These are phyloP conservation scores for Cucumis sativus DNA, from an alignment of 306 rosid genomes.

Conservation along the genomic window DNA sequence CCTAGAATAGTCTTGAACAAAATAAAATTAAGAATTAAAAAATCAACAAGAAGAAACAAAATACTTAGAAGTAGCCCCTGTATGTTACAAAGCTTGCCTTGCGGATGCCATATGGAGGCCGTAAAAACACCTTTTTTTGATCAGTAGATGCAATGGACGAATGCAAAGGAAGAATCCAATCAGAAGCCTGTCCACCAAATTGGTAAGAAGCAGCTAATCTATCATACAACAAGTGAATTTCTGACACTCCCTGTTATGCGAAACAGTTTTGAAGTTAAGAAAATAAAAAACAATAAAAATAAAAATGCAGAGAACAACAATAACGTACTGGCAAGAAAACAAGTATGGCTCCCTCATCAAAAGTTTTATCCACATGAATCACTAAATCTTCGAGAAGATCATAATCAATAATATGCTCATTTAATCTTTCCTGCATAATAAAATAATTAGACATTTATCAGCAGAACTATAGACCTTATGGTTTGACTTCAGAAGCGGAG, in stretches of 20 bases:
- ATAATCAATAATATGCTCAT: constrained; percentile 86
- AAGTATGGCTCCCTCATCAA: constrained; percentile 72
- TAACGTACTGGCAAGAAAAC: constrained; percentile 83
- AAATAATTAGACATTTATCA: background rate
- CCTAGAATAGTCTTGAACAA: background rate
- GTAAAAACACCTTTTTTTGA: constrained; percentile 71
- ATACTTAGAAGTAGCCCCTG: background rate
- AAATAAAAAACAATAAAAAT: too few relatives aligned
- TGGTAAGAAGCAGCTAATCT: constrained; percentile 67
- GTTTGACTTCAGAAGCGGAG: background rate
- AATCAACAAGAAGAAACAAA: background rate
- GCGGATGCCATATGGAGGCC: constrained; percentile 66
- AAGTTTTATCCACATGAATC: constrained; percentile 66
- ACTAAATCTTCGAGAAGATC: constrained; percentile 88
- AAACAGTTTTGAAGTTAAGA: constrained; percentile 4
- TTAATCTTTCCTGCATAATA: constrained; percentile 52
- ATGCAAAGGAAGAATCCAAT: constrained; percentile 90
- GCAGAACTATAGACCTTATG: constrained; percentile 13
- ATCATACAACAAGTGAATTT: constrained; percentile 59
- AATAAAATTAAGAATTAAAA: background rate
- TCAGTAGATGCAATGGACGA: constrained; percentile 65
- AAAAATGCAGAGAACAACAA: constrained; percentile 12
- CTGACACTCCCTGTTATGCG: constrained; percentile 58
- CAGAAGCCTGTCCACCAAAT: constrained; percentile 82
- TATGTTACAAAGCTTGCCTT: constrained; percentile 39